These are phyloP conservation scores for Alternaria burnsii DNA, from an alignment of 2,329 filamentous ascomycete genomes.

Conservation along the genomic window DNA sequence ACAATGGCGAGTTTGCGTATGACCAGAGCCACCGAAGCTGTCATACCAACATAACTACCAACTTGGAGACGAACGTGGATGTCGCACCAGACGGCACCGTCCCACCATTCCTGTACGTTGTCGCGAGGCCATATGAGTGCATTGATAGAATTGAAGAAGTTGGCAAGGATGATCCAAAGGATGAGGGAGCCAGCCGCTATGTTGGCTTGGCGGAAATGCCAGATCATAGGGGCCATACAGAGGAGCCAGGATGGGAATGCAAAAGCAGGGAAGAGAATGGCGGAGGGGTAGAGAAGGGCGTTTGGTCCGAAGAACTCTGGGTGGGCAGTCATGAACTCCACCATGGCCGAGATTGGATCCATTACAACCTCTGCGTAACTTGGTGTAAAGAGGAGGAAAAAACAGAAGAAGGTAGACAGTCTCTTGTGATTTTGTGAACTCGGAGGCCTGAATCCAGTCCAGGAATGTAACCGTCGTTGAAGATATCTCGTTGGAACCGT, in stretches of 20 bases:
- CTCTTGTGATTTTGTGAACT: neutral
- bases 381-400: neutral
- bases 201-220: conserved; percentile 69
- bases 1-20: conserved; percentile 67
- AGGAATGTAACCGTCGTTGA: neutral
- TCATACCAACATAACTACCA: conserved; percentile 61
- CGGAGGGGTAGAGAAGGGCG: conserved; percentile 41
- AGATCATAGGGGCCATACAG: conserved; percentile 64
- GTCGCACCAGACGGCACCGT: conserved; percentile 70
- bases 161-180: conserved; percentile 64
- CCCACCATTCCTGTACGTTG: conserved; percentile 63
- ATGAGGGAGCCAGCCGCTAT: conserved; percentile 66
- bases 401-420: neutral
- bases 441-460: neutral
- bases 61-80: conserved; percentile 67
- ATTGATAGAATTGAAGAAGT: conserved; percentile 68
- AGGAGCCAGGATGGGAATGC: conserved; percentile 61
- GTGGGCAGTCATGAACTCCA: too few species aligned
- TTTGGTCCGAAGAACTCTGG: neutral
- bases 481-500: neutral
- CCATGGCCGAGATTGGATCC: neutral
- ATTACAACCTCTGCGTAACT: neutral
- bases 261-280: conserved; percentile 59
- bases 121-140: conserved; percentile 71
- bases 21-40: conserved; percentile 65